Conservation (phyloP, 345 rosid species). For the Gossypioides kirkii region DNA sequence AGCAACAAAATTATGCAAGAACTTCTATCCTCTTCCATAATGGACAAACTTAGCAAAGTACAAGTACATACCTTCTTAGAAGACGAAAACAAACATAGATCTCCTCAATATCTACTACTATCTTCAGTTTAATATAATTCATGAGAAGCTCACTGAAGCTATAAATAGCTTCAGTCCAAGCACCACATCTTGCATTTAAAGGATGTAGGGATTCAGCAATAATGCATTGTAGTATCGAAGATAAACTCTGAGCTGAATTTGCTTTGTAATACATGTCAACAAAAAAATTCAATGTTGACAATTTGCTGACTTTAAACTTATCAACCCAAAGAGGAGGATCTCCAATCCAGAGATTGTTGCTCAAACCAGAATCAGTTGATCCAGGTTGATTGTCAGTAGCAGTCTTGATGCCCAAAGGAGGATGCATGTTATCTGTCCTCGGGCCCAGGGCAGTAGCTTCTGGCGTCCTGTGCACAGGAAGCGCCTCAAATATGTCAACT, state of each 20-base stretch:
- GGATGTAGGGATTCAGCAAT: conserved; percentile 29
- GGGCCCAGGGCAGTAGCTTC: conserved; percentile 27
- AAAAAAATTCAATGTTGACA: conserved; percentile 36
- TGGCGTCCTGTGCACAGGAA: conserved; percentile 51
- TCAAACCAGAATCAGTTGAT: conserved; percentile 14
- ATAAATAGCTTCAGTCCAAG: conserved; percentile 42
- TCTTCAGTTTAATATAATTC: conserved; percentile 60
- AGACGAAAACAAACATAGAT: conserved; percentile 66
- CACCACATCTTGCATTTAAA: conserved; percentile 32
- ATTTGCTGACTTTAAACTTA: conserved; percentile 53
- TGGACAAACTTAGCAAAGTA: neutral
- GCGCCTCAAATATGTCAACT: conserved; percentile 54
- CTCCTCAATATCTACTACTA: conserved; percentile 75
- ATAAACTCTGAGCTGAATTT: conserved; percentile 44
- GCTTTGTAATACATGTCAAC: conserved; percentile 53
- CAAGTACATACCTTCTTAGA: conserved; percentile 52
- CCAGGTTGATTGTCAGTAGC: conserved; percentile 33
- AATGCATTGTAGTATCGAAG: conserved; percentile 47
- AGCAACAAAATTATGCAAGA: neutral
- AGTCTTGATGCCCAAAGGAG: conserved; percentile 18
- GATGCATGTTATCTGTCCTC: conserved; percentile 29
- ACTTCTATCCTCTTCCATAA: neutral
- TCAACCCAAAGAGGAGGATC: conserved; percentile 79
- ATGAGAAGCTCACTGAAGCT: conserved; percentile 55
- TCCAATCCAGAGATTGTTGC: conserved; percentile 56